Conservation (phyloP, 192 early-diverging fungal genomes). For the Oehlia diaphana region DNA sequence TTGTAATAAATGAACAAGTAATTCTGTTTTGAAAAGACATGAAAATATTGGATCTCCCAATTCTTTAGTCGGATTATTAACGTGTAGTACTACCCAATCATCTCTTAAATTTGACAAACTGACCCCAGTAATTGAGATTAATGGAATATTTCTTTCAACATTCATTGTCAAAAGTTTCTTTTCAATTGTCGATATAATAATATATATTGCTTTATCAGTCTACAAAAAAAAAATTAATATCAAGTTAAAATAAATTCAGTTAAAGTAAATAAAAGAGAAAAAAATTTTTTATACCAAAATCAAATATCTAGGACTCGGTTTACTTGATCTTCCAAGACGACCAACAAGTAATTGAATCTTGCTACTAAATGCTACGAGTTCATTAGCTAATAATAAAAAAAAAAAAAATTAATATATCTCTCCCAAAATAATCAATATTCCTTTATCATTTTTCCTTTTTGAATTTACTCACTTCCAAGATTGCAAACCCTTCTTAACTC, state of each 20-base stretch:
- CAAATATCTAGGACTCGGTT: constrained; percentile 68
- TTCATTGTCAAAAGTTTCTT: constrained; percentile 53
- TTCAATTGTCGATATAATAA: constrained; percentile 60
- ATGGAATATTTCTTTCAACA: constrained; percentile 53
- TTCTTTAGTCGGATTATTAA: constrained; percentile 51
- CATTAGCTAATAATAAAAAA: constrained; percentile 37
- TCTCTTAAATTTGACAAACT: constrained; percentile 72
- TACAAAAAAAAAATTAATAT: constrained; percentile 19
- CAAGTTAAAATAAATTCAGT: neutral
- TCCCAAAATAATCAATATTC: too few relatives aligned
- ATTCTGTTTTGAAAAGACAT: constrained; percentile 73
- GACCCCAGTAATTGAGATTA: constrained; percentile 56
- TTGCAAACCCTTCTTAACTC: constrained; percentile 49
- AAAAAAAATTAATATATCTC: neutral
- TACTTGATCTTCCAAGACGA: constrained; percentile 72
- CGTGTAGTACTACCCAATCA: constrained; percentile 69
- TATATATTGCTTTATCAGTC: constrained; percentile 59
- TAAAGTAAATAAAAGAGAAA: neutral
- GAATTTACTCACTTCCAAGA: constrained; percentile 37
- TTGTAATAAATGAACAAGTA: constrained; percentile 61
- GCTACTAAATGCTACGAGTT: constrained; percentile 62
- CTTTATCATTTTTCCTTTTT: too few relatives aligned
- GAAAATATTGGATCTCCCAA: constrained; percentile 64
- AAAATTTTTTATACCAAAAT: constrained; percentile 51
- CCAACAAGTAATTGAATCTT: constrained; percentile 63